A percentile compares a stretch with the other conserved stretches of the same genome.
Conservation (phyloP, 2,329 filamentous ascomycete genomes). For the Davidsoniella neocaledoniae region DNA sequence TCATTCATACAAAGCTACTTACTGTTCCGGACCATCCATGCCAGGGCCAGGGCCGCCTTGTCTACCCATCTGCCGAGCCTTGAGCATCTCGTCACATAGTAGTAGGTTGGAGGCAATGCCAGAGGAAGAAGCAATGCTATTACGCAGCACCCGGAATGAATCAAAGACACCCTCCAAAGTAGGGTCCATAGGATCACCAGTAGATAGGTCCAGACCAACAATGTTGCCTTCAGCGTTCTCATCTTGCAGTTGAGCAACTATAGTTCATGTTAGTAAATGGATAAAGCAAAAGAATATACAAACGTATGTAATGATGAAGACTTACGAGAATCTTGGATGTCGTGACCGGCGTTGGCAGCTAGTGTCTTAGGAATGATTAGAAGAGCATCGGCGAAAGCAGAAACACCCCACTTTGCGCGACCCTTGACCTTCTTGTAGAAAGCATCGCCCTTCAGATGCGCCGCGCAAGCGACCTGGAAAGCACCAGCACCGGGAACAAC, state of each 20-base stretch:
- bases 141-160: slow-evolving; percentile 86
- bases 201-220: slow-evolving; percentile 72
- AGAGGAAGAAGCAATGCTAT: slow-evolving; percentile 82
- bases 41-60: slow-evolving; percentile 44
- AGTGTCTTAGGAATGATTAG: slow-evolving; percentile 95
- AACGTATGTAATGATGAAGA: slow-evolving; percentile 16
- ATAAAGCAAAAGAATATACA: slow-evolving; percentile 14
- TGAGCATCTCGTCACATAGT: slow-evolving; percentile 91
- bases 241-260: slow-evolving; percentile 75
- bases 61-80: slow-evolving; percentile 86
- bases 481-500: slow-evolving; percentile 89
- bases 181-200: slow-evolving; percentile 89
- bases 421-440: slow-evolving; percentile 89
- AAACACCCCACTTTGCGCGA: slow-evolving; percentile 92
- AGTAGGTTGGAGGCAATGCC: slow-evolving; percentile 92
- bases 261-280: slow-evolving; percentile 2
- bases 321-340: slow-evolving; percentile 88
- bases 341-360: slow-evolving; percentile 87
- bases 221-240: slow-evolving; percentile 69
- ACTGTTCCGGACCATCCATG: slow-evolving; percentile 43
- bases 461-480: slow-evolving; percentile 86
- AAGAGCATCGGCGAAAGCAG: slow-evolving; percentile 86
- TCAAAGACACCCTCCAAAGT: slow-evolving; percentile 86
- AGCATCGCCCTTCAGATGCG: slow-evolving; percentile 69
- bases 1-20: slow-evolving; percentile 20